These are phyloP conservation scores for Fraxinus sp. DNA, from an alignment of 305 asterid genomes.

Conservation along the genomic window DNA sequence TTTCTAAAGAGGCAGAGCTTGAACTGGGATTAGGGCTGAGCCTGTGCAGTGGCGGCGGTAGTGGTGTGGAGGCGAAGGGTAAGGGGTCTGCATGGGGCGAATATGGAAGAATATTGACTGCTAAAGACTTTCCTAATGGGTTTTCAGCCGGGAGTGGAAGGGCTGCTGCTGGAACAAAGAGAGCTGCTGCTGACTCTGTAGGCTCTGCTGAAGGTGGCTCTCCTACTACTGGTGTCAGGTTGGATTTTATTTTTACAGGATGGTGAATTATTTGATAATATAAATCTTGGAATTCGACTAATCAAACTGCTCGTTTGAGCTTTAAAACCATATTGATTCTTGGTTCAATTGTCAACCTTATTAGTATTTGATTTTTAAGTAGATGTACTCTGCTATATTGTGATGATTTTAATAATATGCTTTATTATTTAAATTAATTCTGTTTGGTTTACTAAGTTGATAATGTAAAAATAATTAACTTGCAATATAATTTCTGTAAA, in stretches of 20 bases:
- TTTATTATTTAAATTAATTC: neutral
- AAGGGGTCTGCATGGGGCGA: conserved; percentile 42
- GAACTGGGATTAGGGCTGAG: conserved; percentile 62
- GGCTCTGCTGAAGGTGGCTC: conserved; percentile 39
- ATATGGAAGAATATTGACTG: conserved; percentile 57
- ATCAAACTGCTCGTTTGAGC: neutral
- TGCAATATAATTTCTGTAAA: neutral
- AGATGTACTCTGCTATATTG: neutral
- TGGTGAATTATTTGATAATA: neutral
- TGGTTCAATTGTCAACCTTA: neutral
- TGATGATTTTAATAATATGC: neutral
- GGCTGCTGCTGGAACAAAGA: conserved; percentile 47
- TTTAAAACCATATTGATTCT: neutral
- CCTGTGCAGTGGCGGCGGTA: conserved; percentile 36
- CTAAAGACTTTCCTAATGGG: conserved; percentile 61
- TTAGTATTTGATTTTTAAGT: neutral
- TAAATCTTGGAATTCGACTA: neutral
- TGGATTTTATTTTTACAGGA: neutral
- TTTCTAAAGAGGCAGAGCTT: conserved; percentile 33
- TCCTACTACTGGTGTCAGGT: conserved; percentile 57
- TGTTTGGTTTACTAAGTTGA: neutral
- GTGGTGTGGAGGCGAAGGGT: conserved; percentile 26
- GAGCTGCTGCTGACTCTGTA: conserved; percentile 46
- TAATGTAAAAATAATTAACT: neutral
- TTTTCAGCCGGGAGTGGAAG: conserved; percentile 30